These are phyloP conservation scores for Acer campestre DNA, from an alignment of 345 rosid genomes.

Conservation along the genomic window DNA sequence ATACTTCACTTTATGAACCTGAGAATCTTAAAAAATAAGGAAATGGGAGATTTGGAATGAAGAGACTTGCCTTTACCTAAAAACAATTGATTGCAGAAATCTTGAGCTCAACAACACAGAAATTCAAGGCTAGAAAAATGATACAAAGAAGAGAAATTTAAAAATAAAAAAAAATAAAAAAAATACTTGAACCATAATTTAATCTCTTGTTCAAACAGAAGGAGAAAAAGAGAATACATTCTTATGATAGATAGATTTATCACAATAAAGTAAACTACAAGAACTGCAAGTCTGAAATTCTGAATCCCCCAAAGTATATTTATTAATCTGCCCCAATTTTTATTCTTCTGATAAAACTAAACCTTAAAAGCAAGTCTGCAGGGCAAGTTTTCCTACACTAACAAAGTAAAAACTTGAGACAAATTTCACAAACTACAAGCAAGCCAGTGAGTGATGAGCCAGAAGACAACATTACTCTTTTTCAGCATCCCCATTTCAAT, in stretches of 20 bases:
- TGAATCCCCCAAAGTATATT: conserved; percentile 15
- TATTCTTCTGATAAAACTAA: conserved; percentile 10
- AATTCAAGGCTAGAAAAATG: too few species aligned
- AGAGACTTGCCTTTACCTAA: not conserved
- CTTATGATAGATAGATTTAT: not conserved
- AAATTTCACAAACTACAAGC: conserved; percentile 14
- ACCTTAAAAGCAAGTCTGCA: conserved; percentile 13
- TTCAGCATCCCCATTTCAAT: conserved; percentile 2
- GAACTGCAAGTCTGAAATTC: conserved; percentile 4
- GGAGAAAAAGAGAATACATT: not conserved
- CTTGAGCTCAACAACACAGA: not conserved
- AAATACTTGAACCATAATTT: not conserved
- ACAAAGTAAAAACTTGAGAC: conserved; percentile 9
- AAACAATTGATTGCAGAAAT: not conserved
- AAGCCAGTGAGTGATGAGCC: conserved; percentile 3
- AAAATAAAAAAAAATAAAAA: not conserved
- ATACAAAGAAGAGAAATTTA: too few species aligned
- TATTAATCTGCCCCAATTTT: conserved; percentile 15
- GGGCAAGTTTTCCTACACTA: conserved; percentile 14
- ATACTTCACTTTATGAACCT: not conserved
- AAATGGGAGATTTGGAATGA: too few species aligned
- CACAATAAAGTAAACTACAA: not conserved
- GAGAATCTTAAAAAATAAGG: not conserved
- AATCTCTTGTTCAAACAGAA: not conserved
- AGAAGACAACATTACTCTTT: conserved; percentile 12